These are phyloP conservation scores for Lichtheimia corymbifera DNA, from an alignment of 371 early-diverging fungal genomes.

Conservation along the genomic window DNA sequence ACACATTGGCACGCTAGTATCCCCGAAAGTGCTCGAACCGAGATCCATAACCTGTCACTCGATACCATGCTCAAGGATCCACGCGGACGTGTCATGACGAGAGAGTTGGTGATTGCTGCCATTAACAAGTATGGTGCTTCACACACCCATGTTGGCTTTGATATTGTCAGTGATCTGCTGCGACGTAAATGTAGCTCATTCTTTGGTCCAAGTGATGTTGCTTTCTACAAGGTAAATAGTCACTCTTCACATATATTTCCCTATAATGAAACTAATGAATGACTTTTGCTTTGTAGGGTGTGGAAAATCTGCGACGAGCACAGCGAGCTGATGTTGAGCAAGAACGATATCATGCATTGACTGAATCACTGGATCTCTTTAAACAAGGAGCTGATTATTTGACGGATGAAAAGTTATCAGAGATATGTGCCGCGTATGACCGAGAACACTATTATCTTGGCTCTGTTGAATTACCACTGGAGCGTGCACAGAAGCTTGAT, in stretches of 20 bases:
- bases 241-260: neutral
- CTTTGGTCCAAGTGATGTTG: conserved; percentile 72
- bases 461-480: conserved; percentile 68
- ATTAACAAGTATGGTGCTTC: conserved; percentile 64
- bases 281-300: conserved; percentile 30
- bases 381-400: conserved; percentile 39
- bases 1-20: conserved; percentile 23
- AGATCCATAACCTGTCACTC: conserved; percentile 54
- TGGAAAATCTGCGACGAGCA: conserved; percentile 60
- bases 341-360: conserved; percentile 49
- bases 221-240: conserved; percentile 65
- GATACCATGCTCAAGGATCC: conserved; percentile 61
- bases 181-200: conserved; percentile 71
- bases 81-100: conserved; percentile 62
- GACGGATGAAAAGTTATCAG: conserved; percentile 56
- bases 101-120: conserved; percentile 71
- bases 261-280: neutral
- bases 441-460: conserved; percentile 56
- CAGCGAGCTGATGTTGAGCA: conserved; percentile 40
- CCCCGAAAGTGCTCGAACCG: conserved; percentile 32
- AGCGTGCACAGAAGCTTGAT: conserved; percentile 69
- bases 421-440: conserved; percentile 59
- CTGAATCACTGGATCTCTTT: conserved; percentile 63
- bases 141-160: conserved; percentile 23
- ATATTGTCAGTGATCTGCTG: conserved; percentile 55